Percentiles rank a stretch among this genome's conserved stretches.
Evolutionary conservation across 2,329 filamentous ascomycete genomes (phyloP).

Genomic region (Seiridium unicorne): DNA sequence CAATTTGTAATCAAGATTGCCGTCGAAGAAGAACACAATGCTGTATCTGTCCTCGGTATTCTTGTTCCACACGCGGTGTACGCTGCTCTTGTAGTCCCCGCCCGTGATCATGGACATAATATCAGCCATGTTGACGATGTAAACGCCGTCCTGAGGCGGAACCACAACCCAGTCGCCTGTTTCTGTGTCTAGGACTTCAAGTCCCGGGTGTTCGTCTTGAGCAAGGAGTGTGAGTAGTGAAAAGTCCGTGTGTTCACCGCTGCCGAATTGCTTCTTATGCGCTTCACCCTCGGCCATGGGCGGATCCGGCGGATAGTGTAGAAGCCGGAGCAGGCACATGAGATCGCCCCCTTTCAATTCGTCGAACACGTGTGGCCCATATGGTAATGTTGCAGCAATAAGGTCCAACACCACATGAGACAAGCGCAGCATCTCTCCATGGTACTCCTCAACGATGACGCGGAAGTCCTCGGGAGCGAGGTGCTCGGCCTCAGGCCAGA

Average conservation of each 20-base stretch:
- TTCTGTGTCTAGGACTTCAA: constrained; percentile 18
- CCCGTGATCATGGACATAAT: constrained; percentile 30
- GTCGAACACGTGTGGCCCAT: not conserved
- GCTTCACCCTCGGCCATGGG: not conserved
- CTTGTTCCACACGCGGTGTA: not conserved
- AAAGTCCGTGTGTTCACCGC: constrained; percentile 21
- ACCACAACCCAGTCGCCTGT: constrained; percentile 15
- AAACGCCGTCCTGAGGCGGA: constrained; percentile 19
- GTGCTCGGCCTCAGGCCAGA: not conserved
- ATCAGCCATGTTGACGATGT: constrained; percentile 36
- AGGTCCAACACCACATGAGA: not conserved
- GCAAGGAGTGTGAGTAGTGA: constrained; percentile 22
- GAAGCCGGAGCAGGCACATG: not conserved
- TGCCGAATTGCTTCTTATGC: constrained; percentile 7
- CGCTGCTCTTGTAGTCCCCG: constrained; percentile 9
- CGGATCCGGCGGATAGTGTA: not conserved
- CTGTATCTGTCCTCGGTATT: not conserved
- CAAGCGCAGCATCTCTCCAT: not conserved
- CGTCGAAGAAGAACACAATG: not conserved
- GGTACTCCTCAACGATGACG: not conserved
- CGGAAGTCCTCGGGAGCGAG: not conserved
- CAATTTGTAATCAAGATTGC: not conserved
- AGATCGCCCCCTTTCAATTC: not conserved
- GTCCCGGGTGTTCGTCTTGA: constrained; percentile 17
- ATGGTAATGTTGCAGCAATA: not conserved